These are phyloP conservation scores for Cercophora samala DNA, from an alignment of 495 filamentous ascomycete species.

Conservation along the genomic window DNA sequence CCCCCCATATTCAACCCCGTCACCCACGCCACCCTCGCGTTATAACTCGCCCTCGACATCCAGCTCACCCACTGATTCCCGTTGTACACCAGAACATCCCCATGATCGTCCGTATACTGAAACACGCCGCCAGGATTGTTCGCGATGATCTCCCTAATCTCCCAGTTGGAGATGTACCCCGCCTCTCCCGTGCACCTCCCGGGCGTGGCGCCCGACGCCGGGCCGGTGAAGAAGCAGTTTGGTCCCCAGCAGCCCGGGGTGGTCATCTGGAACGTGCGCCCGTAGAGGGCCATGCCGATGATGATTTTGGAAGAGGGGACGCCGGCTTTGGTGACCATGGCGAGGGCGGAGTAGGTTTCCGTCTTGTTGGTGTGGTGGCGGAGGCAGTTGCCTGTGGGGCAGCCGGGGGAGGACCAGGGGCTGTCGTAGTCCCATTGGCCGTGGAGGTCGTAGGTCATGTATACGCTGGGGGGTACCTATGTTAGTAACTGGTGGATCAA, in stretches of 20 bases:
- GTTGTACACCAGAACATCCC: constrained; percentile 44
- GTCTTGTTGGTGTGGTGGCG: constrained; percentile 44
- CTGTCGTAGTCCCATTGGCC: constrained; percentile 11
- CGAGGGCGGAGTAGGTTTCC: constrained; percentile 37
- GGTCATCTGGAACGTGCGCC: constrained; percentile 35
- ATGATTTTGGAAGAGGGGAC: constrained; percentile 39
- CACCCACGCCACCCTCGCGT: constrained; percentile 7
- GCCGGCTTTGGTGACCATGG: constrained; percentile 52
- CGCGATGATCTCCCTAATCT: constrained; percentile 32
- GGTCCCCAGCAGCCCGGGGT: constrained; percentile 12
- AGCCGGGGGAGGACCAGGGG: constrained; percentile 16
- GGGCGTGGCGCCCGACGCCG: constrained; percentile 15
- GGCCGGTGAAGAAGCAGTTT: constrained; percentile 17
- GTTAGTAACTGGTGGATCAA: no score
- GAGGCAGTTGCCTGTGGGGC: constrained; percentile 37
- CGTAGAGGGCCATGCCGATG: constrained; percentile 41
- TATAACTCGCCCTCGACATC: constrained; percentile 32
- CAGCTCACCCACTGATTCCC: constrained; percentile 40
- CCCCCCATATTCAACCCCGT: constrained; percentile 25
- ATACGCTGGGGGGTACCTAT: constrained; percentile 31
- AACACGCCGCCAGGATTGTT: background rate
- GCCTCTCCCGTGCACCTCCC: constrained; percentile 40
- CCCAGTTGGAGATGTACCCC: constrained; percentile 38
- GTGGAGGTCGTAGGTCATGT: constrained; percentile 32
- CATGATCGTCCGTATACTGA: constrained; percentile 18